Conservation (phyloP, 2,329 filamentous ascomycete genomes). For the Colletotrichum musicola region DNA sequence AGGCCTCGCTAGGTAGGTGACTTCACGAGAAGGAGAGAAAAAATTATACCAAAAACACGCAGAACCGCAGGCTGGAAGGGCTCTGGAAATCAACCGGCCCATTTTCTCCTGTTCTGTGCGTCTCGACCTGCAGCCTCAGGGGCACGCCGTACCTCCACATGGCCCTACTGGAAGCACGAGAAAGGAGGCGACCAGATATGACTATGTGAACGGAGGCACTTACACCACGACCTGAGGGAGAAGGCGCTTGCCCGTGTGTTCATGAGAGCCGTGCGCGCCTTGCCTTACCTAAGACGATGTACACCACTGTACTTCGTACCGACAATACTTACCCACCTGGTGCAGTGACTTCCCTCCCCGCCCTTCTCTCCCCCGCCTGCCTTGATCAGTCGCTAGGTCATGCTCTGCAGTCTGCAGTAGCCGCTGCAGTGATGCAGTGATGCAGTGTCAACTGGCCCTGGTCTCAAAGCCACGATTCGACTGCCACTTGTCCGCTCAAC, state of each 20-base stretch:
- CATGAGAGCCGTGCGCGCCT: neutral
- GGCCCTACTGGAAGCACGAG: neutral
- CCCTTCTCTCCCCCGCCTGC: slow-evolving; percentile 9
- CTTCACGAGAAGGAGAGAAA: neutral
- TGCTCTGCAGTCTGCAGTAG: slow-evolving; percentile 35
- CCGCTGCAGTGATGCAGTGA: slow-evolving; percentile 9
- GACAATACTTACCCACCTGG: too few species aligned
- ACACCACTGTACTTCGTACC: too few species aligned
- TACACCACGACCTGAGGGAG: slow-evolving; percentile 13
- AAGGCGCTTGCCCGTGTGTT: slow-evolving; percentile 1
- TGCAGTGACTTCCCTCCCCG: neutral
- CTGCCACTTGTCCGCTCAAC: slow-evolving; percentile 34
- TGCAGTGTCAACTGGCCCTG: slow-evolving; percentile 22
- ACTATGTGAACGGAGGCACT: neutral
- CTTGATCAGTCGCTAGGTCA: slow-evolving; percentile 20
- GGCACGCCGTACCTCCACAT: slow-evolving; percentile 5
- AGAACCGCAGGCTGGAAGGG: neutral
- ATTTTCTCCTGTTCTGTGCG: slow-evolving; percentile 33
- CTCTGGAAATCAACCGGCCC: neutral
- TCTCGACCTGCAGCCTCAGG: slow-evolving; percentile 27
- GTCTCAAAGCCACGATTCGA: slow-evolving; percentile 30
- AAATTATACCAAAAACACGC: neutral
- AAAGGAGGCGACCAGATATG: slow-evolving; percentile 17
- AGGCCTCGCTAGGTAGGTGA: neutral
- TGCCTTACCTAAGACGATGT: neutral